Base-by-base conservation (phyloP, 306 rosid species). In the Cotoneaster glaucophyllus region DNA sequence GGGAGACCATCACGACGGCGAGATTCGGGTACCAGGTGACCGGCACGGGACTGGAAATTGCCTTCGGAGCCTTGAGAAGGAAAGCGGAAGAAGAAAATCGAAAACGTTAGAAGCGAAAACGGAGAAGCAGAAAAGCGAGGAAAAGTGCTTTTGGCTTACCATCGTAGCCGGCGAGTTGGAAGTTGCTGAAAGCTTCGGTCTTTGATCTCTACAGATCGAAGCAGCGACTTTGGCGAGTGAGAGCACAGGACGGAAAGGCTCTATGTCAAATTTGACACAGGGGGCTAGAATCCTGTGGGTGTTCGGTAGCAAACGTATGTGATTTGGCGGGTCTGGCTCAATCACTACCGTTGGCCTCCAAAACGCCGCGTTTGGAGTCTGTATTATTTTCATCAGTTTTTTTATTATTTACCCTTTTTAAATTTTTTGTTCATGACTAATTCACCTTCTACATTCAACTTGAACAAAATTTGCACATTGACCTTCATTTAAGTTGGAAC, bases 21-120 rank as follows among this genome's bases (percentile, higher is more conserved):
- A 96, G 89, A n/a, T 93, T 87, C 4, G 98, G 99, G 84, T 90
- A 96, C 90, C 88, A 83, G 21, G 93, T 82, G 74, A 84, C 96
- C 13, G 98, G 87, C 22, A 96, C 88, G 7, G 99, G 99, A 85
- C 99, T 90, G 74, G 91, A 21, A 77, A 96, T 88, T 56, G 99
- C 83, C 84, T 86, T 96, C 77, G 96, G 85, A 81, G 97, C 93
- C 99, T 90, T 75, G 54, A 11, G 75, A 54, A 76, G 1, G 28
- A 2, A 24, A 45, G 70, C 54, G 54, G 34, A 2, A 18, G 22
- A 76, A 12, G 13, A 57, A 29, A 10, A 9, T 17, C 53, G 52
- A n/a, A 64, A 54, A 12, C 64, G n/a, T 43, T 24, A 81, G 4
- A 65, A 34, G 45, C 70, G n/a, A 65, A 34, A 34, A 8, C 26